A percentile compares a stretch with the other conserved stretches of the same genome.
Conservation (phyloP, 2,329 filamentous ascomycete species). For the Mycosphaerelloides madeirae region DNA sequence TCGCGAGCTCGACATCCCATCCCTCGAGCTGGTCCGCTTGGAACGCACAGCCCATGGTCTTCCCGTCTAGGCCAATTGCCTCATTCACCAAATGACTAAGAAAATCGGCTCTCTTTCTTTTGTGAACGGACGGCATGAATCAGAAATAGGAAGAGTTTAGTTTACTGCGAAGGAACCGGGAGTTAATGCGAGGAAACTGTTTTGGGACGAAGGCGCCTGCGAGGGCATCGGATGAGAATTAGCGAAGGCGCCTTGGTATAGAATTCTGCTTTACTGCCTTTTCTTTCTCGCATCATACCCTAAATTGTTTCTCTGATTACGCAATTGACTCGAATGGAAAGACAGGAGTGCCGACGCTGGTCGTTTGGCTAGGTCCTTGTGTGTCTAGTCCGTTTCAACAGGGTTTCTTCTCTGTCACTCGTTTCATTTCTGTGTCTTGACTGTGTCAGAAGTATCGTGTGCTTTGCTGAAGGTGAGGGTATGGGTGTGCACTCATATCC, state of each 20-base stretch:
- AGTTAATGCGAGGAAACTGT: no score
- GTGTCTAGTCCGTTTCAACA: not conserved
- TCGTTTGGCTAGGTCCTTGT: not conserved
- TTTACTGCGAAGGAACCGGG: no score
- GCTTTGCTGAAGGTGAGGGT: no score
- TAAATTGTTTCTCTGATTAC: slow-evolving; percentile 1
- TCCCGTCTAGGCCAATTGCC: not conserved
- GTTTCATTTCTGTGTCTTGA: no score
- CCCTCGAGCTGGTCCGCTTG: slow-evolving; percentile 14
- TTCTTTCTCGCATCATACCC: not conserved
- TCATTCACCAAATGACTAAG: no score
- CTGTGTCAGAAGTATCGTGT: no score
- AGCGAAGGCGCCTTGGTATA: slow-evolving; percentile 1
- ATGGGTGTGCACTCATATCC: no score
- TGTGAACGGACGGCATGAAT: no score
- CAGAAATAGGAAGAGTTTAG: no score
- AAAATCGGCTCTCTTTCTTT: no score
- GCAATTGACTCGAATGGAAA: not conserved
- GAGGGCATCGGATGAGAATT: not conserved
- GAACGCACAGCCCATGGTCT: slow-evolving; percentile 16
- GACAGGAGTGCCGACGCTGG: slow-evolving; percentile 1
- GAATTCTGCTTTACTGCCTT: not conserved
- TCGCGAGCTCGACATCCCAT: slow-evolving; percentile 16
- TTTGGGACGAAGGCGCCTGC: no score
- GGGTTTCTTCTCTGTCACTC: not conserved